phyloP scores from a whole-genome alignment of 1,284 basidiomycete species.

The Sutorius eximius region DNA sequence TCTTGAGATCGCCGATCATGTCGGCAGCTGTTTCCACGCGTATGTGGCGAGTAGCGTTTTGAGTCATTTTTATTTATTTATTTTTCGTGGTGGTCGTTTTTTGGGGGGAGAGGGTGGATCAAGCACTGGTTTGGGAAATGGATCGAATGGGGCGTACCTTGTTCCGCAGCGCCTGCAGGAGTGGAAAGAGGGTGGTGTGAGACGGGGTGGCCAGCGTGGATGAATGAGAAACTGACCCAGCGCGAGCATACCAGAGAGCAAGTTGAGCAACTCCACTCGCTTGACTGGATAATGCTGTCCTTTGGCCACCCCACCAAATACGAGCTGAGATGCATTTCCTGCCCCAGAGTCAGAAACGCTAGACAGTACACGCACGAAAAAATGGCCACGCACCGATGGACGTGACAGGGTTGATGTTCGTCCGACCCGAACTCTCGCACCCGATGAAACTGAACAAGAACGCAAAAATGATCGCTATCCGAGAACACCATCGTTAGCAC shows the following conservation, averaged over 20 bases:
- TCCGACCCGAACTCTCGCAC: constrained; percentile 13
- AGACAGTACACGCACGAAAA: not conserved
- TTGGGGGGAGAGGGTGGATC: constrained; percentile 1
- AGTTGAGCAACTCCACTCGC: constrained; percentile 8
- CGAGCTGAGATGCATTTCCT: constrained; percentile 20
- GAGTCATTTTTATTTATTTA: not conserved
- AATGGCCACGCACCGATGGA: constrained; percentile 9
- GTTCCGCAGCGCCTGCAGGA: constrained; percentile 14
- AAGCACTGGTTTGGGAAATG: not conserved
- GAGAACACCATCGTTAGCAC: not conserved
- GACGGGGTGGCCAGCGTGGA: not conserved
- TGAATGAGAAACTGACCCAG: not conserved
- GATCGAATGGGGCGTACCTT: constrained; percentile 7
- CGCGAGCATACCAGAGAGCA: constrained; percentile 18
- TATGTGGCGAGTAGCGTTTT: too few relatives aligned
- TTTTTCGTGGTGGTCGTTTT: not conserved
- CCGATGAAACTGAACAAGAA: constrained; percentile 22
- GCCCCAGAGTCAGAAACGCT: constrained; percentile 1
- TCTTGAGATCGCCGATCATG: constrained; percentile 75
- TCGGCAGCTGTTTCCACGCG: constrained; percentile 43
- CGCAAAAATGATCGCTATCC: constrained; percentile 11
- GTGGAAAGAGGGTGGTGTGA: not conserved
- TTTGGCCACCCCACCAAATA: constrained; percentile 12
- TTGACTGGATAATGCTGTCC: constrained; percentile 8
- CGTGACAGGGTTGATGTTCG: constrained; percentile 17